Evolutionary conservation across 768 basidiomycete genomes (phyloP).

Genomic region (Xanthoconium stramineum): DNA sequence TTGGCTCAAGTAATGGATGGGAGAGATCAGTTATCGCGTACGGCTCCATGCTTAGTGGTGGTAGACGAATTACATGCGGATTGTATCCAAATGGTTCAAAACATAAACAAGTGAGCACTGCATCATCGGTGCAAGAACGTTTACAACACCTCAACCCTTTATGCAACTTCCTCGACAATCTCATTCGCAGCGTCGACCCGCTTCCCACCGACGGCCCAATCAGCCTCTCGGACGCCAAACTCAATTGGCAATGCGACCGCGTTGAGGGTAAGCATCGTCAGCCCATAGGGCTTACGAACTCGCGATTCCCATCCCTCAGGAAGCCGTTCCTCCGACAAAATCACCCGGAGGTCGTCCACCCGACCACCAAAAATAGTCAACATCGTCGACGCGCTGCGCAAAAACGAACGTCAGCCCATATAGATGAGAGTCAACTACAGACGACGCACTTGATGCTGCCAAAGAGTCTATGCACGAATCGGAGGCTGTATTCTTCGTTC

Average conservation of each 20-base stretch:
- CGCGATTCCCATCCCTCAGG: constrained; percentile 70
- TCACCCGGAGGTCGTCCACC: constrained; percentile 47
- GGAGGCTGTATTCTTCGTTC: constrained; percentile 58
- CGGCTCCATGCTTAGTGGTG: constrained; percentile 10
- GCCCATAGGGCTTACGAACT: constrained; percentile 49
- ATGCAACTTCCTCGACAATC: neutral
- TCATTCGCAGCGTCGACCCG: neutral
- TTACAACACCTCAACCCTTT: neutral
- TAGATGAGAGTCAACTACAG: neutral
- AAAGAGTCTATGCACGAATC: constrained; percentile 54
- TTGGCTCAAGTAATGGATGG: constrained; percentile 21
- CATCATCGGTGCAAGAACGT: neutral
- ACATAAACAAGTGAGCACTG: neutral
- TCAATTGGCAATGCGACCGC: constrained; percentile 4
- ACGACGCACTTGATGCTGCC: constrained; percentile 60
- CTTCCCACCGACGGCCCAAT: constrained; percentile 7
- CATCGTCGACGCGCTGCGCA: constrained; percentile 55
- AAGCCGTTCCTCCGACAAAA: constrained; percentile 68
- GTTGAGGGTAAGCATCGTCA: constrained; percentile 61
- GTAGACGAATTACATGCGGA: too few relatives aligned
- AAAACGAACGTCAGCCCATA: neutral
- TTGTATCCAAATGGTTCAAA: neutral
- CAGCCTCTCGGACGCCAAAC: constrained; percentile 15
- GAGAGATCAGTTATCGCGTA: constrained; percentile 25
- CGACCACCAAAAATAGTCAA: constrained; percentile 45